Conservation (phyloP, 345 rosid species). For the Sisymbrium altissimum region DNA sequence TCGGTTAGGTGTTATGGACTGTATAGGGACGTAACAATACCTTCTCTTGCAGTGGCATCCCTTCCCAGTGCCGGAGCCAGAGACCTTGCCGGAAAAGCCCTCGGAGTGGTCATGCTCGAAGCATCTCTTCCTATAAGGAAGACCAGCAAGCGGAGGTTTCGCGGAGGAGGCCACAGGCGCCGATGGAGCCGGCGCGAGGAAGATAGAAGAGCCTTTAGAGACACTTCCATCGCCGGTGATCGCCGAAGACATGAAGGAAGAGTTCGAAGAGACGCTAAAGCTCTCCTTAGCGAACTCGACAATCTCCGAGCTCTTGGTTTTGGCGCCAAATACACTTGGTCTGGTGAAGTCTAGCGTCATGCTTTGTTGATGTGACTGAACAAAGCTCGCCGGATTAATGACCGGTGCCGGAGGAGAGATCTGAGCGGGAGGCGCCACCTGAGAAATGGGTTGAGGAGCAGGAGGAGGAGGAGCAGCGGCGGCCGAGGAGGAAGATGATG, state of each 20-base stretch:
- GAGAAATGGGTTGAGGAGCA: not conserved
- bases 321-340: constrained; percentile 43
- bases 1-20: too few relatives aligned
- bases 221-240: constrained; percentile 93
- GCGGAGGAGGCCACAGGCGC: constrained; percentile 47
- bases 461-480: constrained; percentile 22
- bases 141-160: constrained; percentile 65
- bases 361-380: constrained; percentile 45
- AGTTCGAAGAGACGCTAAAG: constrained; percentile 66
- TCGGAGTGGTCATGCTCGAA: constrained; percentile 56
- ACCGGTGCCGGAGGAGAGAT: constrained; percentile 14
- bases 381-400: constrained; percentile 38
- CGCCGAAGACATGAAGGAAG: constrained; percentile 80
- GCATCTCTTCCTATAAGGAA: constrained; percentile 61
- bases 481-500: constrained; percentile 30
- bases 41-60: constrained; percentile 92
- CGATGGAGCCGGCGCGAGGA: constrained; percentile 46
- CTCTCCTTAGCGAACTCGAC: constrained; percentile 66
- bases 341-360: constrained; percentile 75
- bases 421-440: constrained; percentile 13
- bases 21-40: constrained; percentile 30
- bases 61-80: constrained; percentile 58
- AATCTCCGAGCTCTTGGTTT: constrained; percentile 36
- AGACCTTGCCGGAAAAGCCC: constrained; percentile 47
- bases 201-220: constrained; percentile 69